Conservation (phyloP, 495 filamentous ascomycete genomes). For the Alectoria sarmentosa region DNA sequence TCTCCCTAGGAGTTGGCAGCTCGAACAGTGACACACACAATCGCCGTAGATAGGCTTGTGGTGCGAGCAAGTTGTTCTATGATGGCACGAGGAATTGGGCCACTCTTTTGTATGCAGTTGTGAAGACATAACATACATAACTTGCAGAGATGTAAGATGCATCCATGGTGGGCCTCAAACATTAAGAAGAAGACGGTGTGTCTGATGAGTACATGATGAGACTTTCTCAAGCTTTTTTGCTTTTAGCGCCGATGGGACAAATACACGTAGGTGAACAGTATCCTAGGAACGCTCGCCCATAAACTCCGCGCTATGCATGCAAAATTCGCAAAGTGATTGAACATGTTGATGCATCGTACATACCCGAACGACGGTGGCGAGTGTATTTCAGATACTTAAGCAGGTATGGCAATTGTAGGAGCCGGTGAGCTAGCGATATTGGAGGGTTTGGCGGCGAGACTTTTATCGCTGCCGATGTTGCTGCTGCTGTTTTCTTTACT, state of each 20-base stretch:
- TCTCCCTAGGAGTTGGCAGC: neutral
- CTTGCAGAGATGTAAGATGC: too few species aligned
- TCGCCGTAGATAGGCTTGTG: neutral
- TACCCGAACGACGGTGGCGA: neutral
- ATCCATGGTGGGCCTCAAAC: neutral
- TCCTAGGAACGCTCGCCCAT: slow-evolving; percentile 2
- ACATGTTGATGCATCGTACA: neutral
- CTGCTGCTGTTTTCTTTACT: slow-evolving; percentile 69
- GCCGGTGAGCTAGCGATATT: slow-evolving; percentile 41
- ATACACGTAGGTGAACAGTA: slow-evolving; percentile 1
- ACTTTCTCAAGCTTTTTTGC: neutral
- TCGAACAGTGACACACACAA: neutral
- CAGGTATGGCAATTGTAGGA: slow-evolving; percentile 39
- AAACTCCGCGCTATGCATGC: slow-evolving; percentile 14
- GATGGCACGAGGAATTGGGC: neutral
- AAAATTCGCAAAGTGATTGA: neutral
- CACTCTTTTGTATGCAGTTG: neutral
- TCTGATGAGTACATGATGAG: neutral
- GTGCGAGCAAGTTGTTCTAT: neutral
- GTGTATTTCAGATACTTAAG: neutral
- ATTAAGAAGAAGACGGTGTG: neutral
- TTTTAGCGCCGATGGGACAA: neutral
- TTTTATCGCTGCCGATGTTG: slow-evolving; percentile 65
- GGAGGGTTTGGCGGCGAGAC: slow-evolving; percentile 50
- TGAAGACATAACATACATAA: neutral